Percentiles rank a stretch among this genome's conserved stretches.
Evolutionary conservation across 2,329 filamentous ascomycete species (phyloP).

Genomic region (Curvularia lunata): DNA sequence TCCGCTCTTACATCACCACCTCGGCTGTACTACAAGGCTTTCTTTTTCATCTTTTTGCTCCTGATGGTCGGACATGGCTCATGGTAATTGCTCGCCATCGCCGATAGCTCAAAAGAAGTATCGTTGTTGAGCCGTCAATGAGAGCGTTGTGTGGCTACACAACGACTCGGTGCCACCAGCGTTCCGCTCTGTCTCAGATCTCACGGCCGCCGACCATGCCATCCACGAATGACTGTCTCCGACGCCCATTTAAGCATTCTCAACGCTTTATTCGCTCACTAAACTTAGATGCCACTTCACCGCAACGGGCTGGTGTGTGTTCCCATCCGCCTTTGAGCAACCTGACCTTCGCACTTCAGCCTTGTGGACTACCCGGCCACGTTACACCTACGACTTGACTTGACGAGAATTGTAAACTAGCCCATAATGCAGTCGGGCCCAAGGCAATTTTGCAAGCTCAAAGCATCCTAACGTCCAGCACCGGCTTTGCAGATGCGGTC

Average conservation of each 20-base stretch:
- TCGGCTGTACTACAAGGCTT: not conserved
- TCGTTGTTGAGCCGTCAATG: not conserved
- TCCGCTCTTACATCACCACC: not conserved
- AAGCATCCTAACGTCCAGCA: not conserved
- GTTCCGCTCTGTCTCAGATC: slow-evolving; percentile 26
- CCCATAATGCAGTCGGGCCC: slow-evolving; percentile 19
- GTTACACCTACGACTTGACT: slow-evolving; percentile 24
- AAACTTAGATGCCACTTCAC: slow-evolving; percentile 9
- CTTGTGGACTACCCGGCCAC: slow-evolving; percentile 17
- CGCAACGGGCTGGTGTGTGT: slow-evolving; percentile 2
- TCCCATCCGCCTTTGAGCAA: slow-evolving; percentile 7
- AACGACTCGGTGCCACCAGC: slow-evolving; percentile 15
- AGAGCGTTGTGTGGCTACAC: slow-evolving; percentile 5
- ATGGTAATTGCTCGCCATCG: not conserved
- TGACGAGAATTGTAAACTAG: slow-evolving; percentile 20
- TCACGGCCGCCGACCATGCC: slow-evolving; percentile 15
- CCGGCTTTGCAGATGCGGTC: not conserved
- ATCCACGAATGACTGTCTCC: slow-evolving; percentile 12
- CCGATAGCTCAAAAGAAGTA: slow-evolving; percentile 1
- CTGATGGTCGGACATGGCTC: not conserved
- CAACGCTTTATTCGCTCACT: slow-evolving; percentile 8
- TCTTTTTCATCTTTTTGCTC: not conserved
- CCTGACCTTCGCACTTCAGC: slow-evolving; percentile 19
- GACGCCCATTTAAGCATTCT: not conserved
- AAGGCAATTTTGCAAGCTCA: slow-evolving; percentile 18